A percentile compares a stretch with the other conserved stretches of the same genome.
These are phyloP conservation scores for Volvox africanus DNA, from an alignment of 139 green algal genomes.

Conservation along the genomic window DNA sequence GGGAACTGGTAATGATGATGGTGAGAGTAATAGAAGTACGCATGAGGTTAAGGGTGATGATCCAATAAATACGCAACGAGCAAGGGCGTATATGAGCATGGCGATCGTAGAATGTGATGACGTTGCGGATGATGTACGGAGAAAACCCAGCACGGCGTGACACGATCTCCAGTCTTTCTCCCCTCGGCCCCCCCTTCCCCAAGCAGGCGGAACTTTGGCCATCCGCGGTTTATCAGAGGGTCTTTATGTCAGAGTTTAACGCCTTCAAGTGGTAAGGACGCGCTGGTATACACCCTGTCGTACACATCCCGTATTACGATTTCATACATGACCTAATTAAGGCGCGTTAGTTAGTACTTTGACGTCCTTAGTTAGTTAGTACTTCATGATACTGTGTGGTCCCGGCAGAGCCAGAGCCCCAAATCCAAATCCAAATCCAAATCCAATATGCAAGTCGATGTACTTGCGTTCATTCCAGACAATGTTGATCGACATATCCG, in stretches of 20 bases:
- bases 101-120: neutral
- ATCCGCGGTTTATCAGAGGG: constrained; percentile 55
- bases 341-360: no score
- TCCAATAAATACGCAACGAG: neutral
- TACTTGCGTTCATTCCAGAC: no score
- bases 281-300: no score
- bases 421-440: no score
- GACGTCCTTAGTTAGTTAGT: no score
- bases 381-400: no score
- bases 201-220: constrained; percentile 32
- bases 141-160: neutral
- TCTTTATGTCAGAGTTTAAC: constrained; percentile 61
- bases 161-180: neutral
- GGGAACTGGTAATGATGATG: no score
- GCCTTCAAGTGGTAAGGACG: constrained; percentile 45
- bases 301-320: no score
- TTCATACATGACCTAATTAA: no score
- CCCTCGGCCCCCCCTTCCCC: neutral
- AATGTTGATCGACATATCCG: no score
- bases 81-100: neutral
- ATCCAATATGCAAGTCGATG: no score
- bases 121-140: neutral
- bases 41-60: neutral
- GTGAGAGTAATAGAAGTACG: neutral
- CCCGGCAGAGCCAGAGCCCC: no score